Evolutionary conservation across 345 rosid species (phyloP).

Genomic region (Lumnitzera racemosa): DNA sequence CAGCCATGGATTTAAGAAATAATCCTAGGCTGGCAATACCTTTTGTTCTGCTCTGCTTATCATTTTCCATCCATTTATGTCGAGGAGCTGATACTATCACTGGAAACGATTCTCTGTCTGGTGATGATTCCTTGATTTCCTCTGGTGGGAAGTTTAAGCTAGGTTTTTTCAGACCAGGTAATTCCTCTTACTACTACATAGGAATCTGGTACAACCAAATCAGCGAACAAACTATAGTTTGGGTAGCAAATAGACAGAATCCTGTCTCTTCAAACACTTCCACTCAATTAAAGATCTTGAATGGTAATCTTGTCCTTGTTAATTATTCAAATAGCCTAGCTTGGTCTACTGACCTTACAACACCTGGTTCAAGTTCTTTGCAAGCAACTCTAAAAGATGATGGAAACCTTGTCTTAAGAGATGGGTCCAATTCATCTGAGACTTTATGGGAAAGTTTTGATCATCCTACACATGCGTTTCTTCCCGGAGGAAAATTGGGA

Average conservation of each 20-base stretch:
- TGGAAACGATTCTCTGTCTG: constrained; percentile 42
- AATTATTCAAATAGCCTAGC: constrained; percentile 33
- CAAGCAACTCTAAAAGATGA: constrained; percentile 47
- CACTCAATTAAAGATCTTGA: constrained; percentile 40
- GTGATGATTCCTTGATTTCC: constrained; percentile 51
- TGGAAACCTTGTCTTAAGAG: constrained; percentile 59
- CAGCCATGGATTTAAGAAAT: constrained; percentile 20
- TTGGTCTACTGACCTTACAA: constrained; percentile 60
- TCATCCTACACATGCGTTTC: constrained; percentile 59
- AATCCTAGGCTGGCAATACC: constrained; percentile 17
- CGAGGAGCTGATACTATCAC: constrained; percentile 47
- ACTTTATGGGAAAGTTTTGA: constrained; percentile 74
- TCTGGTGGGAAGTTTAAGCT: constrained; percentile 32
- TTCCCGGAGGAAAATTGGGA: constrained; percentile 55
- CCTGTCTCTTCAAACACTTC: constrained; percentile 42
- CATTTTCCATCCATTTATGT: constrained; percentile 14
- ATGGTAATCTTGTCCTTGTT: constrained; percentile 58
- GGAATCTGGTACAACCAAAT: constrained; percentile 58
- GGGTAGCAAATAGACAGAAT: constrained; percentile 73
- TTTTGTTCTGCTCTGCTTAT: constrained; percentile 23
- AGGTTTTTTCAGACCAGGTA: constrained; percentile 60
- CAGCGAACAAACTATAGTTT: constrained; percentile 26
- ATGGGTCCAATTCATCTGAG: constrained; percentile 13
- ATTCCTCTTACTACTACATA: constrained; percentile 51
- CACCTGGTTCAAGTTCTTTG: constrained; percentile 16